Base-by-base conservation (phyloP, 1,284 basidiomycete species). In the Puccinia sorghi region DNA sequence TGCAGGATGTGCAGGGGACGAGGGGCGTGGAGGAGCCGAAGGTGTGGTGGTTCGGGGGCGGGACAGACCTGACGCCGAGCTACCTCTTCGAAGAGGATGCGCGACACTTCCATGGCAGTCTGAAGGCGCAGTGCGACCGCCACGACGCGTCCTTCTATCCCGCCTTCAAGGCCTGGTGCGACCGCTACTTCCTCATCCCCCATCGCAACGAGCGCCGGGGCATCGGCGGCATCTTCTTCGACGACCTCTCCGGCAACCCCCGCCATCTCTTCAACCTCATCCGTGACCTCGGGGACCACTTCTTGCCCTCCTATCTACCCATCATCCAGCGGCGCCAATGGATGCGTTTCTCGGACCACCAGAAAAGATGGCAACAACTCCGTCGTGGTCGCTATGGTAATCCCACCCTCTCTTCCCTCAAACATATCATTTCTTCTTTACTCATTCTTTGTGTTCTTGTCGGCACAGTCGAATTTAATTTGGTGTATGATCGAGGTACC, bases 11-110 rank as follows among this genome's bases (percentile, higher is more conserved):
- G 32, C 2, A 46, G 43, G 1, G 43, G 6, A 46, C 82, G 81
- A 32, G 52, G 52, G 32, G 32, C 32, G 32, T 32, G 32, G 32
- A 32, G 32, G 32, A 32, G 32, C 32, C 92, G 15, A 85, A 94
- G 52, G 91, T 94, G 11, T 99, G 95, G 94, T 99, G 97, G 97
- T 99, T 98, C 83, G 96, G 96, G 61, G 96, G 96, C 50, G 96
- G 96, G n/a, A 90, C 90, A 3, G 96, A 99, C 84, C 88, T 99
- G 64, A 99, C 97, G 0, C 97, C 97, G 0, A 91, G 91, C 15
- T 98, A 97, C 85, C 88, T 99, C 11, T 94, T 91, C 86, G 89
- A 90, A 80, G 91, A 92, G 80, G 96, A 99, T 84, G 93, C 90
- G 2, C 84, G 85, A 32, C 93, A 95, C 84, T 99, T 98, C 87